Conservation (phyloP, 2,329 filamentous ascomycete genomes). For the Calonectria henricotiae region DNA sequence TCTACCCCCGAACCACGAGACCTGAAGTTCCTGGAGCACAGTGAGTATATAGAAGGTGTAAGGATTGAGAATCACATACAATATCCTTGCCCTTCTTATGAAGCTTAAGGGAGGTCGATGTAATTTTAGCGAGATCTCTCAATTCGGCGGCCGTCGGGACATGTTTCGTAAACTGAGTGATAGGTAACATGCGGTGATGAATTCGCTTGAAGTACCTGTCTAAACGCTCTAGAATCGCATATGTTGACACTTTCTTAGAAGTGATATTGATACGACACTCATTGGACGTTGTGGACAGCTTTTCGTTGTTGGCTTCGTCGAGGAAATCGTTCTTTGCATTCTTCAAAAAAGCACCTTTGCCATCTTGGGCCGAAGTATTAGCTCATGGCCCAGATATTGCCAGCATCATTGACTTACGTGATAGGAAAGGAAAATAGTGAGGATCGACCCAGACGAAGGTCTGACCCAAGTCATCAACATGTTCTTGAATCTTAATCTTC, state of each 20-base stretch:
- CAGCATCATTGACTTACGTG: conserved; percentile 58
- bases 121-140: conserved; percentile 55
- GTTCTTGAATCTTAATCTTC: conserved; percentile 66
- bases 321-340: conserved; percentile 55
- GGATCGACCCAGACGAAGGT: conserved; percentile 60
- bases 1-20: conserved; percentile 63
- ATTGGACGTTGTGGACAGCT: conserved; percentile 46
- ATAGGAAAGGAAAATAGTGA: conserved; percentile 63
- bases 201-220: conserved; percentile 54
- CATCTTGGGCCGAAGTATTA: conserved; percentile 37
- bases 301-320: conserved; percentile 54
- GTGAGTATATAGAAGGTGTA: conserved; percentile 32
- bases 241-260: conserved; percentile 53
- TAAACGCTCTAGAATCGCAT: conserved; percentile 58
- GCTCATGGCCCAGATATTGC: not conserved
- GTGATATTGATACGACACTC: conserved; percentile 53
- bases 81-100: conserved; percentile 34
- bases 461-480: conserved; percentile 62
- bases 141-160: conserved; percentile 48
- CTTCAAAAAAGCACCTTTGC: conserved; percentile 48
- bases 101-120: conserved; percentile 54
- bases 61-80: conserved; percentile 43
- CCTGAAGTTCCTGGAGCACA: conserved; percentile 51
- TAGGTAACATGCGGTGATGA: conserved; percentile 50
- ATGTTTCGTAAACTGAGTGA: conserved; percentile 42